Base-by-base conservation (phyloP, 2,329 filamentous ascomycete genomes). In the Cercospora berteroae region DNA sequence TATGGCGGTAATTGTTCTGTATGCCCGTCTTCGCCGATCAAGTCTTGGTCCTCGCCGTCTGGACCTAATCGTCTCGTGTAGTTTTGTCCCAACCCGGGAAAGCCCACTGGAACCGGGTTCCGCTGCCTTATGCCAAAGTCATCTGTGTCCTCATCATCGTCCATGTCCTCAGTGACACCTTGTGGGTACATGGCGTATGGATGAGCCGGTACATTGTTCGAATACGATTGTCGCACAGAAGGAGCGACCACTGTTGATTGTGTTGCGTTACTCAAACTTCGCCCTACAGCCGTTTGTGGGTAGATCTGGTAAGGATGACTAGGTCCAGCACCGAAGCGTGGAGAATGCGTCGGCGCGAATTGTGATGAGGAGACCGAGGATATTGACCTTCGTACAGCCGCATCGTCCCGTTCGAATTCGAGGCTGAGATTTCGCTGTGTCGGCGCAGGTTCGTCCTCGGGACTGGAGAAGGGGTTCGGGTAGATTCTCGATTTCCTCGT, bases 1-100 rank as follows among this genome's bases (percentile, higher is more conserved):
- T 98, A 98, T 0, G 94, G 94, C 12, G 94, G 94, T 18, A 97
- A 82, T 78, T 96, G 92, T 79, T 98, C 94, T 1, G 91, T 90
- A 76, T 97, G 93, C 1, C 94, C 94, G 74, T 96, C 88, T 0
- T 91, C 91, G 1, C 93, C 93, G 61, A 97, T 90, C 63, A 97
- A 87, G 77, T 94, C 93, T 57, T 90, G 92, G 73, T 97, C 94
- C 79, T 97, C 93, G 62, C 92, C 92, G 65, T 93, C 91, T 0
- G 92, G 90, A 0, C 90, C 91, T 61, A 92, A 80, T 61, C 90
- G 88, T 69, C 91, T 84, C 74, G 90, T 90, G 73, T 93, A 96
- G 9, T 67, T 71, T 64, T 85, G 86, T 5, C 83, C 83, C 39
- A 88, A 81, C 5, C 89, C 89, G 6, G 89, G 88, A 71, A 96